Base-by-base conservation (phyloP, 768 basidiomycete genomes). In the Boletus reticulatus region DNA sequence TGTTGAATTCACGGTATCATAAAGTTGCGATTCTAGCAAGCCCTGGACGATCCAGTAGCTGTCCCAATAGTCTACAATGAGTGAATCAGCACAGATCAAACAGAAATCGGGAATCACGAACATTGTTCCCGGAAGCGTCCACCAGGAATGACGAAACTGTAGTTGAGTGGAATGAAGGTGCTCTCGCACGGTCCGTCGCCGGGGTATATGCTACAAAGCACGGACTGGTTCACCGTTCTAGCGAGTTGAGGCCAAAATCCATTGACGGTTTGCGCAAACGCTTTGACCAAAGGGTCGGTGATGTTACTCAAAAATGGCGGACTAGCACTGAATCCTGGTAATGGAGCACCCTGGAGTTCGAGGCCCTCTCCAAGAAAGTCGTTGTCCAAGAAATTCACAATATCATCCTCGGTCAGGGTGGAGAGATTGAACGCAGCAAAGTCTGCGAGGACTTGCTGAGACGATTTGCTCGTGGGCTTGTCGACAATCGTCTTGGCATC, bases 401-500 rank as follows among this genome's bases (percentile, higher is more conserved):
- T 73, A 39, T 80, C 70, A 4, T 83, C 85, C 56, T 86, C 84
- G 0, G 89, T 92, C 24, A 80, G 71, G 41, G 64, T 73, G 0
- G 74, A 62, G 37, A 68, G 36, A 53, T 69, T 58, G 70, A 72
- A 63, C 43, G 72, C 71, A 7, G 72, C 67, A 62, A 92, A 97
- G 59, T 88, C 88, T 1, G 80, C 70, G 46, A 94, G 75, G 14
- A 94, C 92, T 49, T 78, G 75, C 61, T 84, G 82, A 1, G 86
- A 66, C 0, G 79, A 70, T 62, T 85, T 84, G 65, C 76, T 79
- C 2, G 94, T 96, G 3, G 94, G 94, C 78, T 94, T 77, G 77
- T 96, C 94, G 9, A 89, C 89, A 68, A 96, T 86, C 0, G 91
- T 94, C 74, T 97, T 96, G 44, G 86, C 84, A 70, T 97, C 94